phyloP scores from a whole-genome alignment of 140 eudicot species.

The Bidens hawaiensis region DNA sequence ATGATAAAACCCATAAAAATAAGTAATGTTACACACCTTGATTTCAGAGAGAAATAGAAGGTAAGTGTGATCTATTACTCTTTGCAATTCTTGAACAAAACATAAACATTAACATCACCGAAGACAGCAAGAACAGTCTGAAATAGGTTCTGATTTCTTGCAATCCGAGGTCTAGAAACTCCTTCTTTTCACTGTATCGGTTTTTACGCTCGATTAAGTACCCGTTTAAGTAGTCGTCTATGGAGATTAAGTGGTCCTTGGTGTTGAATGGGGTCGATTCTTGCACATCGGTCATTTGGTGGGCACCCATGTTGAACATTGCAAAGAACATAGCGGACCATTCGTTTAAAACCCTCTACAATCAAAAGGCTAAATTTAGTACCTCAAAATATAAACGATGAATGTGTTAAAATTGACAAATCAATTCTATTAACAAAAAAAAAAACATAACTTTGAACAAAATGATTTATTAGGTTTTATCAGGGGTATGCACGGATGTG shows the following conservation, averaged over 20 bases:
- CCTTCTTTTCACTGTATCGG: conserved; percentile 80
- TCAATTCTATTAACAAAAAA: too few species aligned
- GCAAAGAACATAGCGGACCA: conserved; percentile 75
- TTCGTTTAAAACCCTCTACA: conserved; percentile 72
- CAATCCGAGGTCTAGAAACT: conserved; percentile 79
- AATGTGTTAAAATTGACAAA: too few species aligned
- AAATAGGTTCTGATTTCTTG: conserved; percentile 82
- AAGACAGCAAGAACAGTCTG: conserved; percentile 78
- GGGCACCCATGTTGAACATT: conserved; percentile 60
- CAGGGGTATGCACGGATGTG: too few species aligned
- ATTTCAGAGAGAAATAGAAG: conserved; percentile 47
- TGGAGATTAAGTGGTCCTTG: conserved; percentile 52
- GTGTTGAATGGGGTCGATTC: conserved; percentile 36
- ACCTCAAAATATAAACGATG: background rate
- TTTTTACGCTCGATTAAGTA: conserved; percentile 66
- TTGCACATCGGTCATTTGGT: conserved; percentile 43
- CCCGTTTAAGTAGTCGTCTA: conserved; percentile 82
- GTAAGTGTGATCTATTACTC: conserved; percentile 57
- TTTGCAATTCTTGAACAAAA: conserved; percentile 89
- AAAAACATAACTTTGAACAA: too few species aligned
- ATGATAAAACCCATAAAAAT: conserved; percentile 10
- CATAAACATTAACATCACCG: conserved; percentile 87
- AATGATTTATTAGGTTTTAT: too few species aligned
- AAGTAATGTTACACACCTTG: conserved; percentile 18
- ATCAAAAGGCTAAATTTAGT: conserved; percentile 4